Evolutionary conservation across 2,329 filamentous ascomycete species (phyloP), one percentile per base, ranked within the genome.

Genomic region (Rachicladosporium sp.): DNA sequence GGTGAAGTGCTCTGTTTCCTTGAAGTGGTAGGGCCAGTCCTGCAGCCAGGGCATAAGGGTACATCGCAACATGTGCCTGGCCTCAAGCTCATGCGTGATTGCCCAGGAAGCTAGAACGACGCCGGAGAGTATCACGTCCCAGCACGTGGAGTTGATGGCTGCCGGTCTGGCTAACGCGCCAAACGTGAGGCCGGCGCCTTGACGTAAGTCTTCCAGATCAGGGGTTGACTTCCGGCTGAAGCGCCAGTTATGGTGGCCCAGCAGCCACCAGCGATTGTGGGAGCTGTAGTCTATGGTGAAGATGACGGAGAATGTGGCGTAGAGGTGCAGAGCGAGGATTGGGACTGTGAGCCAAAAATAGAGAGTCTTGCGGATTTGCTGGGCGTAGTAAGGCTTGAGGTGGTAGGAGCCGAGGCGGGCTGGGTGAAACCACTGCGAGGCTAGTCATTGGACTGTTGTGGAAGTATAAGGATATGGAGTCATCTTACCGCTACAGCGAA

Each of bases 91-190:
- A 4, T 34, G 31, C 4, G 37, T 13, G 7, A 35, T 35, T 6
- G 21, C 13, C 39, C 39, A 41, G 3, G 37, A 15, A 21, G 23
- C 39, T 5, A 41, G 10, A 10, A 37, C 13, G 4, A 41, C 8
- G 11, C 31, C 34, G n/a, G 39, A 41, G 2, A 41, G 34, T 9
- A 41, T 31, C 10, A 37, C 35, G 4, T 41, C 39, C 39, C 39
- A 41, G 10, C 31, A 34, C 19, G 32, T 37, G 4, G 39, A 30
- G 13, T 41, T 37, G 9, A 6, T 10, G 11, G 34, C 13, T 29
- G 31, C 34, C 11, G 35, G 21, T n/a, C 21, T 19, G 6, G 34
- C 35, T 6, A 41, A 15, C 9, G 30, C 15, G 8, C 35, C 34
- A 21, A 41, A 37, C 19, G 31, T 33, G 19, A 23, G 10, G 7